These are phyloP conservation scores for Sporothrix euskadiensis DNA, from an alignment of 2,329 filamentous ascomycete species.

Conservation along the genomic window DNA sequence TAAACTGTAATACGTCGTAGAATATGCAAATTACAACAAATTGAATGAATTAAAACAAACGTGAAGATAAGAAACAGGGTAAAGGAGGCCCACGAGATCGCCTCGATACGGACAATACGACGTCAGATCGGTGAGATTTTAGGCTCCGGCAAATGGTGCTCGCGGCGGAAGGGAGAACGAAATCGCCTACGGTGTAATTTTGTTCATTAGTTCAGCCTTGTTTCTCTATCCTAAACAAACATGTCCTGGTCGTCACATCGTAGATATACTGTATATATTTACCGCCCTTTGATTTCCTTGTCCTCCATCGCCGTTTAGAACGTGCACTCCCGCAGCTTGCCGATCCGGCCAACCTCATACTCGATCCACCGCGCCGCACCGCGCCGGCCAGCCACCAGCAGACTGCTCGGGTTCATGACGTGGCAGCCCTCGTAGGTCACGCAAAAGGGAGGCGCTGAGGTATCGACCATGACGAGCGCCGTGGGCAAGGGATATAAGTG, in stretches of 20 bases:
- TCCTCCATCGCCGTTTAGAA: slow-evolving; percentile 44
- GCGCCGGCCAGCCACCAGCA: slow-evolving; percentile 69
- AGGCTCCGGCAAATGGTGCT: neutral
- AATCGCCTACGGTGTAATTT: neutral
- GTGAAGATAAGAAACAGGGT: neutral
- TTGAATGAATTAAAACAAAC: neutral
- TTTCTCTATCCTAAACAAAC: slow-evolving; percentile 11
- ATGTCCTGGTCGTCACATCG: slow-evolving; percentile 12
- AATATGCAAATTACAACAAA: neutral
- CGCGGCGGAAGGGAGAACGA: neutral
- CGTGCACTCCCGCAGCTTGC: slow-evolving; percentile 62
- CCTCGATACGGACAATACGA: neutral
- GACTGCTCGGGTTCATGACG: slow-evolving; percentile 85
- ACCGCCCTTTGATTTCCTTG: neutral
- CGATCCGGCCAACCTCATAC: slow-evolving; percentile 69
- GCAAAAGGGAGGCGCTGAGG: slow-evolving; percentile 77
- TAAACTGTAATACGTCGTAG: neutral
- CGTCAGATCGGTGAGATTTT: neutral
- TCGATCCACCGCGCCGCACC: slow-evolving; percentile 81
- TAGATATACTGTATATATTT: neutral
- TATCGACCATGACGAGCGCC: slow-evolving; percentile 77
- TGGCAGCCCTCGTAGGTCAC: slow-evolving; percentile 94
- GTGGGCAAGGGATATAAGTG: slow-evolving; percentile 88
- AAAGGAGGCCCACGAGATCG: neutral
- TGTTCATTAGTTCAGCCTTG: neutral